Conservation (phyloP, 805 yeast species). For the Lachancea dasiensis region DNA sequence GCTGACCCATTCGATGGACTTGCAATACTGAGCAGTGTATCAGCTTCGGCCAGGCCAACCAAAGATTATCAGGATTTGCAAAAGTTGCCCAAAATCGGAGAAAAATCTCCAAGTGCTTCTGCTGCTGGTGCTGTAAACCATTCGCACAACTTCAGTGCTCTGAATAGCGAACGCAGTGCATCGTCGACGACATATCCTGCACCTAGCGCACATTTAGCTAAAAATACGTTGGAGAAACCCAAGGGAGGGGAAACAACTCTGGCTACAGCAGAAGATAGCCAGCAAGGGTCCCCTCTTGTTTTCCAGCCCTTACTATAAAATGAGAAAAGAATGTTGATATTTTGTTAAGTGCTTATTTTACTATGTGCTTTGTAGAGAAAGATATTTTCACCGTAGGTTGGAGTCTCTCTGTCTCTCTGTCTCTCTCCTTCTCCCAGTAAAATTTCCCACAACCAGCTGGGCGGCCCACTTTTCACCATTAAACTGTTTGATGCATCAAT, state of each 20-base stretch:
- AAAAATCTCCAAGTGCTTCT: background rate
- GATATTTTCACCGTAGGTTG: no score
- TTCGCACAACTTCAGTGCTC: background rate
- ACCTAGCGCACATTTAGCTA: no score
- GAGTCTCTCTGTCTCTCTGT: no score
- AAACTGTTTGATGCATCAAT: background rate
- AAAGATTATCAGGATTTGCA: background rate
- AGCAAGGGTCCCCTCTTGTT: conserved; percentile 28
- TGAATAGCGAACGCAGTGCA: background rate
- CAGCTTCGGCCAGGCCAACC: conserved; percentile 11
- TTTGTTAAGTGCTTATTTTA: no score
- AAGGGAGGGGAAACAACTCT: background rate
- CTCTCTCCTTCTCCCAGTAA: no score
- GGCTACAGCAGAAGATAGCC: conserved; percentile 12
- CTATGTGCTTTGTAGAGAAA: no score
- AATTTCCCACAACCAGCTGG: no score
- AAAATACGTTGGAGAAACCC: background rate
- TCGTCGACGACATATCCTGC: no score
- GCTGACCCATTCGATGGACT: conserved; percentile 19
- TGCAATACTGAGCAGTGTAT: conserved; percentile 28
- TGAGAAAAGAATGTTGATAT: background rate
- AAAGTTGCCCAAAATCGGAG: background rate
- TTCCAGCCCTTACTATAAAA: conserved; percentile 25
- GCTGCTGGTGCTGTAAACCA: background rate
- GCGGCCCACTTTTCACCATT: background rate